Evolutionary conservation across 2,329 filamentous ascomycete species (phyloP), one percentile per base, ranked within the genome.

Genomic region (Pseudogymnoascus sp.): DNA sequence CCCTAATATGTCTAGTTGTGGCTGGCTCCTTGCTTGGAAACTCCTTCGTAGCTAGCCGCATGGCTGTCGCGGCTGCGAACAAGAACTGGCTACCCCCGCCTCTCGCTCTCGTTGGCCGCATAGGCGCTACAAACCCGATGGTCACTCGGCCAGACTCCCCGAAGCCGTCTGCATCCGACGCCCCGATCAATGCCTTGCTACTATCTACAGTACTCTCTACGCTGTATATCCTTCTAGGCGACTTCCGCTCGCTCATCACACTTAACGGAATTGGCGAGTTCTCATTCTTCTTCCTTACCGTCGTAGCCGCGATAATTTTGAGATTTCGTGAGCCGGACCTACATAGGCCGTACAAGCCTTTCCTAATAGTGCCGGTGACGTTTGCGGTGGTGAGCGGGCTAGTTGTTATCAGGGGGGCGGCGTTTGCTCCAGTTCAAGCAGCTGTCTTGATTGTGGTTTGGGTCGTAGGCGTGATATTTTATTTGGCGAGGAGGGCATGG

Each of bases 271-370:
- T 85, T 3, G 83, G 81, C 13, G 83, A 85, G 68, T 87, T 84
- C 71, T 81, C 85, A 0, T 88, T 87, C 73, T 87, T 87, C 75
- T 85, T 87, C 69, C 77, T 86, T 31, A 84, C 85, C 0, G 84
- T 87, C 0, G 69, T 86, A 0, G 85, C 85, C 0, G 80, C 83
- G 1, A 76, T 87, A 8, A 74, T 86, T 14, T 73, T 88, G 48
- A 79, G 85, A 11, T 79, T 79, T 63, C 79, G 82, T 1, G 83
- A 87, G 70, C 85, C 85, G 0, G 71, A 75, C 0, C 75, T 88
- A 2, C 68, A 76, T 0, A 73, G 85, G 10, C 85, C 85, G 0
- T 88, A 87, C 69, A 82, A 81, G 71, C 81, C 84, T 0, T 73
- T 75, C 13, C 69, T 85, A 0, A 23, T 80, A 2, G 76, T 85